phyloP scores from a whole-genome alignment of 1,284 basidiomycete species.

The Laetiporus sulphureus region DNA sequence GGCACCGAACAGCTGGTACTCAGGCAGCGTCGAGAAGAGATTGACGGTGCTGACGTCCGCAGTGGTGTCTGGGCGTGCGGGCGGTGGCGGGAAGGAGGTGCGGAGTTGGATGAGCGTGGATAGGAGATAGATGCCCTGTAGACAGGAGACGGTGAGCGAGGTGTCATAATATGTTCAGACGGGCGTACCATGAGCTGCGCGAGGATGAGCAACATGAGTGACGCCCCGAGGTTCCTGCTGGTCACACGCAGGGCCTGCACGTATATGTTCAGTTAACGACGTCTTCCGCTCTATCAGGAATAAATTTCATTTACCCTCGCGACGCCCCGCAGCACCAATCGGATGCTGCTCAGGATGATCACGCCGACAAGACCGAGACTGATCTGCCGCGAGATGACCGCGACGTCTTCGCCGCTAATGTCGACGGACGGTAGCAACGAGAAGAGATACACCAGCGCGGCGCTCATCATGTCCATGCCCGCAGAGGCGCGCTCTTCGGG shows the following conservation, averaged over 20 bases:
- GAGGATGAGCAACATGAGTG: slow-evolving; percentile 64
- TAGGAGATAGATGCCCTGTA: slow-evolving; percentile 69
- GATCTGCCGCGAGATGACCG: slow-evolving; percentile 54
- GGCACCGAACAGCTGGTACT: slow-evolving; percentile 64
- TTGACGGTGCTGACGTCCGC: slow-evolving; percentile 32
- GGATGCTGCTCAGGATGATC: slow-evolving; percentile 66
- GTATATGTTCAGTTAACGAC: neutral
- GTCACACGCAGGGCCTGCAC: slow-evolving; percentile 54
- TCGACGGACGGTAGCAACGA: slow-evolving; percentile 37
- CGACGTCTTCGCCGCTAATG: slow-evolving; percentile 33
- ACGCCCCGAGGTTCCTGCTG: slow-evolving; percentile 60
- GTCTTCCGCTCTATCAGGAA: neutral
- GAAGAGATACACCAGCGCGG: slow-evolving; percentile 45
- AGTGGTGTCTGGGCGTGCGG: slow-evolving; percentile 18
- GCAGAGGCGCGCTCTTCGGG: slow-evolving; percentile 31
- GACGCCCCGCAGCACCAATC: slow-evolving; percentile 58
- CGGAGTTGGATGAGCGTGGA: slow-evolving; percentile 74
- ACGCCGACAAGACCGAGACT: slow-evolving; percentile 64
- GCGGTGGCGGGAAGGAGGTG: slow-evolving; percentile 61
- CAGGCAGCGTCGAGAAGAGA: slow-evolving; percentile 67
- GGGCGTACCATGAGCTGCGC: slow-evolving; percentile 69
- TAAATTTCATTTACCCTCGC: slow-evolving; percentile 44
- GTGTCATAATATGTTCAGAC: slow-evolving; percentile 1
- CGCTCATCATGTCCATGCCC: slow-evolving; percentile 56
- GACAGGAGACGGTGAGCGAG: neutral